phyloP scores from a whole-genome alignment of 2,329 filamentous ascomycete species.

The Erysiphe pulchra region DNA sequence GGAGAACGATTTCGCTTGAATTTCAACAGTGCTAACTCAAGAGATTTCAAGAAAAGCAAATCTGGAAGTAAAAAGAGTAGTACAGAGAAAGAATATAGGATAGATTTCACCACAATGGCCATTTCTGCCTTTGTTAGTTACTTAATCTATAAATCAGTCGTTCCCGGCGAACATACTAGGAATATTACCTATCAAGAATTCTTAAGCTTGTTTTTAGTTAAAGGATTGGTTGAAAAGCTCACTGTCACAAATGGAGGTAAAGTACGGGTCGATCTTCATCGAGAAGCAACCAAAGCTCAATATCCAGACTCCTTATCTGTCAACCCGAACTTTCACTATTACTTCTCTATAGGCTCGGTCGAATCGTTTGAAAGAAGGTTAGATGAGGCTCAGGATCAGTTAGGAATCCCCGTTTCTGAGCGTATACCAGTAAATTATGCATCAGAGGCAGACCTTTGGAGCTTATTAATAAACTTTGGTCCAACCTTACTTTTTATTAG shows the following conservation, averaged over 20 bases:
- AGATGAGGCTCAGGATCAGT: slow-evolving; percentile 66
- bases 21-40: no score
- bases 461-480: slow-evolving; percentile 51
- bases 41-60: neutral
- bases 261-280: slow-evolving; percentile 60
- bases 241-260: slow-evolving; percentile 51
- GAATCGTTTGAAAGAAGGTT: slow-evolving; percentile 78
- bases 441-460: slow-evolving; percentile 44
- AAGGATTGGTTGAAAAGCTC: slow-evolving; percentile 84
- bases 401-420: slow-evolving; percentile 66
- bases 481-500: slow-evolving; percentile 73
- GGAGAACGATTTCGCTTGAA: neutral
- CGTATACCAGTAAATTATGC: slow-evolving; percentile 82
- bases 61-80: slow-evolving; percentile 2
- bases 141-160: slow-evolving; percentile 34
- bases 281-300: slow-evolving; percentile 41
- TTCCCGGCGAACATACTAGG: slow-evolving; percentile 36
- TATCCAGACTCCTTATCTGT: slow-evolving; percentile 52
- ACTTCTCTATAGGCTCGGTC: slow-evolving; percentile 85
- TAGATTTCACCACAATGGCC: slow-evolving; percentile 11
- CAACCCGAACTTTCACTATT: slow-evolving; percentile 53
- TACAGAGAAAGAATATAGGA: slow-evolving; percentile 8
- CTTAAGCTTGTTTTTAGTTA: slow-evolving; percentile 76
- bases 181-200: slow-evolving; percentile 99
- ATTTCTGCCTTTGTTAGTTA: slow-evolving; percentile 34